Conservation (phyloP, 257 asterid genomes). For the Anisodus tanguticus region DNA sequence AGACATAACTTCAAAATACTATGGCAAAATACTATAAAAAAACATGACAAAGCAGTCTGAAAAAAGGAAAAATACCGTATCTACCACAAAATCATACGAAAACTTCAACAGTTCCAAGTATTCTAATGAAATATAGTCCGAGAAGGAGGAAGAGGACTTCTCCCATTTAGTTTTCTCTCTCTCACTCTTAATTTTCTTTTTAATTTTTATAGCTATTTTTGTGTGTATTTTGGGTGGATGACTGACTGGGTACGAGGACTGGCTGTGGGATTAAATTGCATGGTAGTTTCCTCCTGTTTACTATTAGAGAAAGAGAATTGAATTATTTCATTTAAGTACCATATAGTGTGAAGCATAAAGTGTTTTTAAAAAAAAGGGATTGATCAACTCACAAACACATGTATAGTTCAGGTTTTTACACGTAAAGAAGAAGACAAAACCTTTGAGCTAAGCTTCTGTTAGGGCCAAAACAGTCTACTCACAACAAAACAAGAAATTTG, state of each 20-base stretch:
- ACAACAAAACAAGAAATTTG: not conserved
- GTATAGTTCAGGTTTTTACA: not conserved
- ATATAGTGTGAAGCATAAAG: not conserved
- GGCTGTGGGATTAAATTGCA: not conserved
- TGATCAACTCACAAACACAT: not conserved
- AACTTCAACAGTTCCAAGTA: not conserved
- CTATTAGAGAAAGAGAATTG: not conserved
- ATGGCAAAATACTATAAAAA: no score
- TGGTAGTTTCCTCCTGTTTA: not conserved
- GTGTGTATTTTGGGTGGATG: not conserved
- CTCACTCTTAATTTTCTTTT: not conserved
- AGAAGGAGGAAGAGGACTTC: not conserved
- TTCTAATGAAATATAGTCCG: not conserved
- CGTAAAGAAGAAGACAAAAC: not conserved
- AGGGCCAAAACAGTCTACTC: not conserved
- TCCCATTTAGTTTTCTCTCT: not conserved
- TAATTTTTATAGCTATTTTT: not conserved
- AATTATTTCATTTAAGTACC: conserved; percentile 13
- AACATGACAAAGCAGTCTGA: no score
- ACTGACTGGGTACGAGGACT: not conserved
- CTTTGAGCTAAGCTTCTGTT: not conserved
- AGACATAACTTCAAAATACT: not conserved
- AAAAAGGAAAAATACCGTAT: no score
- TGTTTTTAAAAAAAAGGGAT: not conserved
- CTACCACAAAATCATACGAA: no score